Base-by-base conservation (phyloP, 2,329 filamentous ascomycete genomes). In the Cladosporium sp. region DNA sequence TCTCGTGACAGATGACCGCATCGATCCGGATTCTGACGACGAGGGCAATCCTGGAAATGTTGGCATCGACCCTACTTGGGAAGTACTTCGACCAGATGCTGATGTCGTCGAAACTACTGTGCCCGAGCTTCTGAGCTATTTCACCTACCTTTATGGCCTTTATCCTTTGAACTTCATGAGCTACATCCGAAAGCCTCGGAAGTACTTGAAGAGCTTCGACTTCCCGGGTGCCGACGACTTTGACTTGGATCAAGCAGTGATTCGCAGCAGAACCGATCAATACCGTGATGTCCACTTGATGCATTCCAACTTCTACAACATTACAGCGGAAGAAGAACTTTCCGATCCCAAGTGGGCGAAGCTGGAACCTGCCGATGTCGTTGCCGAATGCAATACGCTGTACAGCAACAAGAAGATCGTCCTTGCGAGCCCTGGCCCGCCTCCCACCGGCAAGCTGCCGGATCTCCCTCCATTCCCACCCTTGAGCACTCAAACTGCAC, bases 91-190 rank as follows among this genome's bases (percentile, higher is more conserved):
- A 6, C 83, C 81, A 55, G 76, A 82, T 5, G 73, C 82, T n/a
- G 82, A 85, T 29, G 73, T 76, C 9, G 80, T 86, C 47, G 80
- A 82, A 37, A 75, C 77, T 5, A 72, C 77, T 3, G 80, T 89
- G 2, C 81, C 84, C 4, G 84, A 88, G 53, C 75, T 92, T 1
- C 70, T 84, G 47, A 81, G 84, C 58, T 91, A 89, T 67, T 93
- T 90, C 60, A 91, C 87, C 2, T 85, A 90, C 20, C 74, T 93
- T 0, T 93, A 93, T 59, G 89, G 88, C 0, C 71, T 93, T 4
- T 93, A 92, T 56, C 88, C 88, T 1, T 80, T 92, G 62, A 92
- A 92, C 64, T 89, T 93, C 59, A 86, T 89, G 80, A 86, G 85
- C 67, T 93, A 92, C 64, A 86, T 93, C 55, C 80, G 88, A 51